Conservation (phyloP, 257 asterid species). For the Euphrasia confusa region DNA sequence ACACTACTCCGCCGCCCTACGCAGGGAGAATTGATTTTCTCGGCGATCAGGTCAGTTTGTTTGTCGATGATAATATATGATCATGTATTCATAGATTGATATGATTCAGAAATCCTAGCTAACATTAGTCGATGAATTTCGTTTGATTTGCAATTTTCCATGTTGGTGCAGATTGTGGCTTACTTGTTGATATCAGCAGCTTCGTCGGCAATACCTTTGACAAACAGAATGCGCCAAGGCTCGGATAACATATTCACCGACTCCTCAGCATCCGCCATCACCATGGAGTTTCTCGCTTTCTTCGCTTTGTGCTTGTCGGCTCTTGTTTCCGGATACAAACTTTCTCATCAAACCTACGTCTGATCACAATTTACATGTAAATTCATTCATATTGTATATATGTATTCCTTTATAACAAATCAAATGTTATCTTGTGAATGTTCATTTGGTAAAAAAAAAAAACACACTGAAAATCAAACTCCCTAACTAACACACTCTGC, state of each 20-base stretch:
- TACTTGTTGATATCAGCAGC: conserved; percentile 83
- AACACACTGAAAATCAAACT: conserved; percentile 17
- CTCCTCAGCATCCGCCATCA: conserved; percentile 73
- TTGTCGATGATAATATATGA: too few species aligned
- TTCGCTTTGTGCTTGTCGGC: conserved; percentile 64
- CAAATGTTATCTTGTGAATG: conserved; percentile 20
- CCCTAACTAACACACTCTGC: conserved; percentile 18
- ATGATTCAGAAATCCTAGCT: too few species aligned
- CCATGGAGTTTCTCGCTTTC: conserved; percentile 85
- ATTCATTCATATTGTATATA: not conserved
- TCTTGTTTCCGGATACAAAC: conserved; percentile 75
- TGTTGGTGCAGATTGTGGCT: conserved; percentile 51
- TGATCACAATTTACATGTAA: conserved; percentile 33
- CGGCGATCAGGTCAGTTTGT: conserved; percentile 69
- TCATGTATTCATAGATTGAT: too few species aligned
- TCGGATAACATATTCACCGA: conserved; percentile 85
- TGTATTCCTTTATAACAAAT: too few species aligned
- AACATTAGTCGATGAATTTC: too few species aligned
- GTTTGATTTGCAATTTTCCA: not conserved
- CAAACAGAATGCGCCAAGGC: conserved; percentile 70
- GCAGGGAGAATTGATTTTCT: conserved; percentile 44
- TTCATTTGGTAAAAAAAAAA: not conserved
- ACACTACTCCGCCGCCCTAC: conserved; percentile 30
- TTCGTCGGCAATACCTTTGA: conserved; percentile 85
- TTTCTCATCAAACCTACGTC: conserved; percentile 63